Evolutionary conservation across 1,284 basidiomycete species (phyloP), one percentile per base, ranked within the genome.

Genomic region (Austropuccinia psidii): DNA sequence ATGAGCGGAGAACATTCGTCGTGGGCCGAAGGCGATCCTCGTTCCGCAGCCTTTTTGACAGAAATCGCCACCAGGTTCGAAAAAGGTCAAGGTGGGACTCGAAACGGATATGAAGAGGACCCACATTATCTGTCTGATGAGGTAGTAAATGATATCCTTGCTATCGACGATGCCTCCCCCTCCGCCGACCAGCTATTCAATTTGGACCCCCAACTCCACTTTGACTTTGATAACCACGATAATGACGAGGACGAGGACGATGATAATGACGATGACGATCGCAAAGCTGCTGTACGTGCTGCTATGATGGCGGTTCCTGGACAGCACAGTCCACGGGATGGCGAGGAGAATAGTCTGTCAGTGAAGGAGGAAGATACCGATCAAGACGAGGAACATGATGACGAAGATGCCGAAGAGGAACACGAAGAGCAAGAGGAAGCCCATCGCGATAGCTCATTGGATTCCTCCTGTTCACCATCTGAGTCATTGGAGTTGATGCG

Each of bases 181-280:
- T n/a, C n/a, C n/a, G n/a, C n/a, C n/a, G n/a, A n/a, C n/a, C n/a
- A n/a, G n/a, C n/a, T n/a, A n/a, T n/a, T n/a, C n/a, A n/a, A n/a
- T n/a, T n/a, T n/a, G n/a, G n/a, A n/a, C n/a, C n/a, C n/a, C n/a
- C 45, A 41, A 9, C 35, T 6, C 35, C 1, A 33, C 57, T 5
- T n/a, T 13, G 57, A 41, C 19, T 13, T 11, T 7, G 35, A 41
- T n/a, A 8, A 41, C 1, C 15, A 41, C 57, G 24, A 11, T 57
- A 43, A 11, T 4, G 39, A 39, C 15, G 60, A 47, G 19, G 60
- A 64, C 24, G 60, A 64, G 19, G 66, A 69, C 31, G 66, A 69
- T 31, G 55, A 60, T 21, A 57, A 72, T 41, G 45, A 61, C 1
- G 68, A 72, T 45, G 55, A 72, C 45, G 45, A 60, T 49, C 24